Conservation (phyloP, 1,284 basidiomycete genomes). For the Schizophyllum commune region DNA sequence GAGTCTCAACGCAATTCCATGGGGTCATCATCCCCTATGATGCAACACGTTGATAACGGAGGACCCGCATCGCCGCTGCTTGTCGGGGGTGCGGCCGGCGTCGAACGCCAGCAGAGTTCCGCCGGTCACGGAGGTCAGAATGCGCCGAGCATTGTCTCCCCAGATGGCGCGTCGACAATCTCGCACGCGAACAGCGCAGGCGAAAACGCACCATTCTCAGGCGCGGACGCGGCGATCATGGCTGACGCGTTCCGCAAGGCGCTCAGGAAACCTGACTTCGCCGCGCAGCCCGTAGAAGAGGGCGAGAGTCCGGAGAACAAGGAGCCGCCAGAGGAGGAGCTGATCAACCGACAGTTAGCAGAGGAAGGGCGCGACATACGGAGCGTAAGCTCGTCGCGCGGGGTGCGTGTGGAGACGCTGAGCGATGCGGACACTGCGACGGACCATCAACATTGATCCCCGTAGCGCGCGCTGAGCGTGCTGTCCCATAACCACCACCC, state of each 20-base stretch:
- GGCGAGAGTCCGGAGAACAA: slow-evolving; percentile 47
- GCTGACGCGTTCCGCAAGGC: slow-evolving; percentile 81
- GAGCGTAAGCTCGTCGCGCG: slow-evolving; percentile 70
- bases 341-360: slow-evolving; percentile 64
- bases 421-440: slow-evolving; percentile 47
- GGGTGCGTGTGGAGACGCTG: slow-evolving; percentile 65
- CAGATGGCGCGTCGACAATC: slow-evolving; percentile 61
- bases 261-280: slow-evolving; percentile 77
- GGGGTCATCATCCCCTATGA: slow-evolving; percentile 75
- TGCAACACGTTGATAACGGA: slow-evolving; percentile 36
- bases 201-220: slow-evolving; percentile 63
- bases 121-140: slow-evolving; percentile 24
- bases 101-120: slow-evolving; percentile 22
- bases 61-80: slow-evolving; percentile 48
- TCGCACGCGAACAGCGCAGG: slow-evolving; percentile 51
- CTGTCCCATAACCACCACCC: background rate
- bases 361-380: slow-evolving; percentile 78
- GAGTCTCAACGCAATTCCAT: slow-evolving; percentile 63
- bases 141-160: slow-evolving; percentile 40
- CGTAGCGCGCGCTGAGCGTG: background rate
- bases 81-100: slow-evolving; percentile 24
- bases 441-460: slow-evolving; percentile 32
- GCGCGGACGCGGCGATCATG: slow-evolving; percentile 81
- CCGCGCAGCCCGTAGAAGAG: slow-evolving; percentile 57
- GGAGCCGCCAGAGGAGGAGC: slow-evolving; percentile 33